A percentile compares a stretch with the other conserved stretches of the same genome.
phyloP scores from a whole-genome alignment of 148 eudicot genomes.

The Vaccinium vitisidaea region DNA sequence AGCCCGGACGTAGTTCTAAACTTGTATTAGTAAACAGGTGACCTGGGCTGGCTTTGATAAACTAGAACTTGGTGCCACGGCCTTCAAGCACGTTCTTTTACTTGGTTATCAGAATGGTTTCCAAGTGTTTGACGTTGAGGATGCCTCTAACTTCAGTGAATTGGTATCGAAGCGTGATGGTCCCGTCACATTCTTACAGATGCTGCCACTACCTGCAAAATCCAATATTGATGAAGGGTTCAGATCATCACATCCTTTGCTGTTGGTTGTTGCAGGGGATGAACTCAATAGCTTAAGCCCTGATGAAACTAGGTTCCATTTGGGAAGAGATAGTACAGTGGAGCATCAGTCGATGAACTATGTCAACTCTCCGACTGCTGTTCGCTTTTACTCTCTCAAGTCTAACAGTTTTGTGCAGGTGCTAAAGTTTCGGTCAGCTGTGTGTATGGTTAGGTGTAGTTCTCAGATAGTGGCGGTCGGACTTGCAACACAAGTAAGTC shows the following conservation, averaged over 20 bases:
- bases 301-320: slow-evolving; percentile 12
- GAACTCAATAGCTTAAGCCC: slow-evolving; percentile 23
- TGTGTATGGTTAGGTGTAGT: slow-evolving; percentile 44
- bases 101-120: slow-evolving; percentile 47
- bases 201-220: slow-evolving; percentile 39
- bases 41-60: slow-evolving; percentile 54
- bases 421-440: slow-evolving; percentile 41
- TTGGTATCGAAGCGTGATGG: slow-evolving; percentile 47
- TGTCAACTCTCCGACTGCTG: slow-evolving; percentile 33
- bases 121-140: slow-evolving; percentile 47
- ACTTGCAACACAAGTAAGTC: slow-evolving; percentile 40
- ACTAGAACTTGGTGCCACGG: slow-evolving; percentile 34
- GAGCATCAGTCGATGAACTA: slow-evolving; percentile 26
- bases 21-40: slow-evolving; percentile 32
- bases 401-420: slow-evolving; percentile 37
- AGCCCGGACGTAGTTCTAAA: slow-evolving; percentile 7
- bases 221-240: slow-evolving; percentile 30
- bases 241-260: slow-evolving; percentile 35
- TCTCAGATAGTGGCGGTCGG: slow-evolving; percentile 44
- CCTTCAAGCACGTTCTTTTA: slow-evolving; percentile 37
- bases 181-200: slow-evolving; percentile 42
- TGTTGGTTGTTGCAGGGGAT: slow-evolving; percentile 42
- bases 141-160: slow-evolving; percentile 36
- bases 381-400: slow-evolving; percentile 43
- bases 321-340: slow-evolving; percentile 22